phyloP scores from a whole-genome alignment of 257 asterid genomes.

The Paulownia fortunei region DNA sequence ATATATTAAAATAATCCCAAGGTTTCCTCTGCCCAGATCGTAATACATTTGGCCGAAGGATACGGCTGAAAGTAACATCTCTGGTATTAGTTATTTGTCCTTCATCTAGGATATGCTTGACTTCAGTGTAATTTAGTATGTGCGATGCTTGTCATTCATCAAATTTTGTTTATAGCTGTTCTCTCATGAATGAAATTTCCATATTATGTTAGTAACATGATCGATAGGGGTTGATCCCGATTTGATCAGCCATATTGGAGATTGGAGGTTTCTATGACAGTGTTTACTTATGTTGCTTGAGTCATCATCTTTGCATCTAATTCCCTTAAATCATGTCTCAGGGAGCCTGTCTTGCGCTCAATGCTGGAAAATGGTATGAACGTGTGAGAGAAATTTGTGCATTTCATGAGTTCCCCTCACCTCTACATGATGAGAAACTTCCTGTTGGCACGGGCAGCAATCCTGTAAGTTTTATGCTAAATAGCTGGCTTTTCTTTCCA shows the following conservation, averaged over 20 bases:
- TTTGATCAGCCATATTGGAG: slow-evolving; percentile 16
- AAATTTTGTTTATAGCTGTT: slow-evolving; percentile 27
- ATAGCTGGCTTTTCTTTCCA: slow-evolving; percentile 12
- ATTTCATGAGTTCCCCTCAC: slow-evolving; percentile 71
- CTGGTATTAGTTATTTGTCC: slow-evolving; percentile 12
- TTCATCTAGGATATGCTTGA: slow-evolving; percentile 15
- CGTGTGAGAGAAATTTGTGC: slow-evolving; percentile 69
- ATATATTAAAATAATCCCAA: slow-evolving; percentile 15
- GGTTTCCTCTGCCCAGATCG: neutral
- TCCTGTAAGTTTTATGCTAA: slow-evolving; percentile 72
- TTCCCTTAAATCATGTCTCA: slow-evolving; percentile 42
- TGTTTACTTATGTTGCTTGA: slow-evolving; percentile 28
- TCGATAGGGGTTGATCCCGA: slow-evolving; percentile 24
- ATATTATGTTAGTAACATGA: slow-evolving; percentile 11
- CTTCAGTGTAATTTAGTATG: slow-evolving; percentile 3
- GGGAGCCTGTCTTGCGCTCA: slow-evolving; percentile 95
- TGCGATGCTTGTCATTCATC: neutral
- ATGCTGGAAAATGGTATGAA: slow-evolving; percentile 84
- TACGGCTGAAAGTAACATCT: slow-evolving; percentile 14
- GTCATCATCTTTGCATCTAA: slow-evolving; percentile 28
- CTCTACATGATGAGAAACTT: slow-evolving; percentile 80
- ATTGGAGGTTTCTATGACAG: slow-evolving; percentile 12
- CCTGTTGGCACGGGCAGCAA: slow-evolving; percentile 99
- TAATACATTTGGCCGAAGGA: slow-evolving; percentile 6
- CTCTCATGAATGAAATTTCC: slow-evolving; percentile 22